Evolutionary conservation across 1,284 basidiomycete genomes (phyloP).

Genomic region (Puccinia hordei): DNA sequence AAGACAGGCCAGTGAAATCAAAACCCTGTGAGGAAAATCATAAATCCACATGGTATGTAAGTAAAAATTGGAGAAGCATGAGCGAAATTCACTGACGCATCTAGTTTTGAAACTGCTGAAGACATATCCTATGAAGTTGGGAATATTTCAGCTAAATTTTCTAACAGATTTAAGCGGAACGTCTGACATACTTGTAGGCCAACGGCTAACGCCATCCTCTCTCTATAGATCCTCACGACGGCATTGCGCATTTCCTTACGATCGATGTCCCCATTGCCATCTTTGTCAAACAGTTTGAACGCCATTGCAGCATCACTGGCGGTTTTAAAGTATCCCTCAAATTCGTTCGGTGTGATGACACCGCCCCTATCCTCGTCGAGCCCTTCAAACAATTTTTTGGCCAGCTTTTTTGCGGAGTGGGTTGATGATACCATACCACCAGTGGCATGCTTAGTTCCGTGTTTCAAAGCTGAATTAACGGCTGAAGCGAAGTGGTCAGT

Average conservation of each 20-base stretch:
- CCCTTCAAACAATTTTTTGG: slow-evolving; percentile 72
- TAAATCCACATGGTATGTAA: not conserved
- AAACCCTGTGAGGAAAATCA: slow-evolving; percentile 61
- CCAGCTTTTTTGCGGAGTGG: slow-evolving; percentile 71
- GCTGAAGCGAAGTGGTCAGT: slow-evolving; percentile 51
- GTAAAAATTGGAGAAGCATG: not conserved
- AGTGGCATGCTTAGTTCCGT: slow-evolving; percentile 12
- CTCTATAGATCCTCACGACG: slow-evolving; percentile 77
- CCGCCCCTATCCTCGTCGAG: slow-evolving; percentile 65
- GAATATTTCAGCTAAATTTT: not conserved
- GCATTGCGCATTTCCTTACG: slow-evolving; percentile 81
- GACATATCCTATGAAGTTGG: slow-evolving; percentile 59
- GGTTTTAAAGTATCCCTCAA: slow-evolving; percentile 71
- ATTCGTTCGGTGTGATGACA: slow-evolving; percentile 46
- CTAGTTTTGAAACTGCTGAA: slow-evolving; percentile 72
- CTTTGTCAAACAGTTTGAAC: slow-evolving; percentile 78
- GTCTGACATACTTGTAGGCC: slow-evolving; percentile 64
- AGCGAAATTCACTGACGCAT: slow-evolving; percentile 59
- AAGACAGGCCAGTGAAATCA: slow-evolving; percentile 68
- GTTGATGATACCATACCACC: slow-evolving; percentile 60
- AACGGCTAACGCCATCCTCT: slow-evolving; percentile 73
- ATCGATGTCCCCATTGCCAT: slow-evolving; percentile 79
- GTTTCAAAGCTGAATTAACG: slow-evolving; percentile 58
- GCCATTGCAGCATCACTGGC: slow-evolving; percentile 73
- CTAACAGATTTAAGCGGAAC: not conserved